Base-by-base conservation (phyloP, 1,284 basidiomycete genomes). In the Agroathelia rolfsii region DNA sequence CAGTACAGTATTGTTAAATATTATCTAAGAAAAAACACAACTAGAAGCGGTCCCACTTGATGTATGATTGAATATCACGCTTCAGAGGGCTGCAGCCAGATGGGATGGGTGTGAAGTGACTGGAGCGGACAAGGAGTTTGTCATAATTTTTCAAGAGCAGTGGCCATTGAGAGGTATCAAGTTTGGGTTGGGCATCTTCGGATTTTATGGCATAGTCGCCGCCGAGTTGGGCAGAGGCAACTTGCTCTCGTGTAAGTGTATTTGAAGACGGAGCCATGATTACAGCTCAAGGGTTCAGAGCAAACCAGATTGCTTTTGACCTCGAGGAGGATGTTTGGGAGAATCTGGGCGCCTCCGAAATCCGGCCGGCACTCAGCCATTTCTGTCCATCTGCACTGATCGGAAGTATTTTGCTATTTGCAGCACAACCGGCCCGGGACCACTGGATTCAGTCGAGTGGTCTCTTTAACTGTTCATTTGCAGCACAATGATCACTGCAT, bases 81-180 rank as follows among this genome's bases (percentile, higher is more conserved):
- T 95, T 96, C 50, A 97, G 66, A 20, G 93, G 94, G 48, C 81
- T 88, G 58, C 83, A 77, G 47, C 92, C 85, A 42, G 76, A 63
- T 17, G 94, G 90, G 51, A 99, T 96, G 43, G 95, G 95, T 6
- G 95, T 98, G 58, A 97, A 99, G 67, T 99, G 95, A 40, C 85
- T 83, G 29, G 89, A 95, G 42, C 94, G 81, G 44, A 96, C 79
- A 41, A 95, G 78, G 16, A 94, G 62, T 58, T 94, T 94, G 71
- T 95, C 93, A 59, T 98, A 99, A 64, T 98, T 96, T 74, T 97
- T 98, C 43, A 99, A 74, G 8, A 99, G 75, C 18, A 99, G 68
- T 20, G 95, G 95, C 95, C 95, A 99, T 61, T 96, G 73, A 2
- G 90, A 92, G 18, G 94, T 97, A 59, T 96, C 88, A 23, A 94